Base-by-base conservation (phyloP, 2,329 filamentous ascomycete species). In the Fusarium sp. region DNA sequence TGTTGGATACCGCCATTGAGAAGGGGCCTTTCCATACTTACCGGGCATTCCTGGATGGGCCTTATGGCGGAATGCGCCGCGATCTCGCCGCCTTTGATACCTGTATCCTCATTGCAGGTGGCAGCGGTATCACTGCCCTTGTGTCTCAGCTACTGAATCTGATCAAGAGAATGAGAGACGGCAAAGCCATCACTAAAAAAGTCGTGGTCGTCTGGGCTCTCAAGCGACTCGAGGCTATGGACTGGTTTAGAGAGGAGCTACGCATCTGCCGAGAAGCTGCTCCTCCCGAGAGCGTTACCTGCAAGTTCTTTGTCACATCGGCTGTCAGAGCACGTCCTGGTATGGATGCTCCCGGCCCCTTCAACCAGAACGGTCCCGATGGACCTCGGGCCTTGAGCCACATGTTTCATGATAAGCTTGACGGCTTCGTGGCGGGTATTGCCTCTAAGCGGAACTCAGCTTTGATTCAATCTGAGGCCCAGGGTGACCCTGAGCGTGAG, bases 241-340 rank as follows among this genome's bases (percentile, higher is more conserved):
- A 97, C 74, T 98, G 94, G 94, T 98, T 97, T 82, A 91, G 92
- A 65, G 93, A 97, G 77, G 94, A 97, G 75, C 82, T 97, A 56
- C 87, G 93, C 43, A 96, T 97, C 70, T 97, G 94, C 77, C 87
- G 92, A 69, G 92, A 97, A 76, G 90, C 88, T 45, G 93, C 94
- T 9, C 94, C 94, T 2, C 91, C 91, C 0, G 92, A 95, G 72
- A 90, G 91, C 28, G 91, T 97, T 8, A 91, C 91, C 24, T 97
- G 93, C 80, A 93, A 96, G 74, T 97, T 97, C 81, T 97, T 92
- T 77, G 91, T 97, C 66, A 98, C 94, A 0, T 87, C 90, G 1
- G 85, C 92, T 7, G 76, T 77, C 13, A 70, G 76, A 7, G 65
- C 75, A 31, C 73, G 76, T 22, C 62, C 72, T 42, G 71, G 70